Base-by-base conservation (phyloP, 441 rosid species). In the Isatis lusitanica region DNA sequence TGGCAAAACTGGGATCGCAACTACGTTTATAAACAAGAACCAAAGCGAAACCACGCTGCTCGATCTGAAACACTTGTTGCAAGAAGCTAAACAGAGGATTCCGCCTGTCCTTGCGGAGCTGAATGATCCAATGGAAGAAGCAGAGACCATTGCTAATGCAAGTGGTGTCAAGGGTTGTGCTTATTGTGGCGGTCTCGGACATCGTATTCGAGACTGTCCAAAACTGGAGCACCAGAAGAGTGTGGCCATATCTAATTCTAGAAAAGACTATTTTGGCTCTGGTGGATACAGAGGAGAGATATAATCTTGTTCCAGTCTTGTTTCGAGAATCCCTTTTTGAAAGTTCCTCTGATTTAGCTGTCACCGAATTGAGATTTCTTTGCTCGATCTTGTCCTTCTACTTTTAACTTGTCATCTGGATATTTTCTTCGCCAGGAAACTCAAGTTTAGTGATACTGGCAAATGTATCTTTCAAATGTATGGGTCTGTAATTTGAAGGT, bases 1-100 rank as follows among this genome's bases (percentile, higher is more conserved):
- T 66, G 98, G 98, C n/a, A 90, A 89, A 88, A 94, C 98, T 1
- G 99, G 99, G 67, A 90, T 92, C 30, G 93, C 97, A n/a, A 92
- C 96, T 3, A 92, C 97, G 24, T 94, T 92, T 67, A 94, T 94
- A 75, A 94, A 94, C 86, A 89, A 90, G 87, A 90, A 92, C 70
- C 98, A 92, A 79, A 92, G 90, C 24, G 97, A 94, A 79, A 90
- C 97, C 0, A 89, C 96, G 0, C 85, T 92, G 51, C 90, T 92
- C 0, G 97, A 94, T 81, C 66, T 90, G 87, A 90, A 89, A 82
- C 97, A 94, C 84, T 81, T 94, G 74, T 57, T 90, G 82, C 97
- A 88, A 78, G 97, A 94, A 77, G 98, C 97, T 3, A 89, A 89
- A 73, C 96, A 92, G 82, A 89, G 97, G 80, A 94, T 92, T 16